Percentiles rank a stretch among this genome's conserved stretches.
Conservation (phyloP, 2,329 filamentous ascomycete species). For the Botrytis aclada region DNA sequence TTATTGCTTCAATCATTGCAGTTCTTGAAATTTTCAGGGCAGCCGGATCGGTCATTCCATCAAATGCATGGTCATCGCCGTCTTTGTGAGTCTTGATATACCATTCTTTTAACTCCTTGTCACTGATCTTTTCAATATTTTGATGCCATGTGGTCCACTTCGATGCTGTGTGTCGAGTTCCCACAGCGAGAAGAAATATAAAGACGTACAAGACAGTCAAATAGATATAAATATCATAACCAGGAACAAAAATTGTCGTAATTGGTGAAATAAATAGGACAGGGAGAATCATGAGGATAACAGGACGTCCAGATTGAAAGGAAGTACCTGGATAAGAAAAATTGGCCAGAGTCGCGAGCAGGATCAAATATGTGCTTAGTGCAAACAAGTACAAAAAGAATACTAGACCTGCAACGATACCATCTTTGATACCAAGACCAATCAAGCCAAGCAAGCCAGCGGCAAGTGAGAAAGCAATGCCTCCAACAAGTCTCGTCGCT, state of each 20-base stretch:
- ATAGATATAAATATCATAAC: constrained; percentile 54
- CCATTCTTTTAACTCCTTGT: constrained; percentile 47
- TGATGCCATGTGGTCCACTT: constrained; percentile 59
- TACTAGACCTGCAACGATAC: constrained; percentile 48
- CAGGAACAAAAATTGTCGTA: constrained; percentile 50
- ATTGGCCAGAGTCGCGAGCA: constrained; percentile 50
- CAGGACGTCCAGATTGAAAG: constrained; percentile 47
- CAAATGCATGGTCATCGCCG: constrained; percentile 10
- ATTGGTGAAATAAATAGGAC: constrained; percentile 55
- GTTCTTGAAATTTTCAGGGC: constrained; percentile 11
- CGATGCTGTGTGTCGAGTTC: constrained; percentile 50
- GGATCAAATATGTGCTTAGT: constrained; percentile 56
- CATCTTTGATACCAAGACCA: constrained; percentile 45
- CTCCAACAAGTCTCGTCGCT: constrained; percentile 46
- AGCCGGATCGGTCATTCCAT: constrained; percentile 39
- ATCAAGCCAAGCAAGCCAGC: constrained; percentile 47
- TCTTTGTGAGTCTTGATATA: constrained; percentile 30
- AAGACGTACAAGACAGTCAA: constrained; percentile 52
- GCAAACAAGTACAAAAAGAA: constrained; percentile 58
- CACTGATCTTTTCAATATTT: constrained; percentile 49
- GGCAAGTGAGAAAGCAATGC: constrained; percentile 42
- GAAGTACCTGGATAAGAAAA: constrained; percentile 50
- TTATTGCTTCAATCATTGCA: constrained; percentile 40
- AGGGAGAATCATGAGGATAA: constrained; percentile 54
- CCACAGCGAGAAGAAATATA: constrained; percentile 48